Percentiles rank a stretch among this genome's conserved stretches.
Evolutionary conservation across 2,329 filamentous ascomycete genomes (phyloP).

Genomic region (Beauveria caledonica): DNA sequence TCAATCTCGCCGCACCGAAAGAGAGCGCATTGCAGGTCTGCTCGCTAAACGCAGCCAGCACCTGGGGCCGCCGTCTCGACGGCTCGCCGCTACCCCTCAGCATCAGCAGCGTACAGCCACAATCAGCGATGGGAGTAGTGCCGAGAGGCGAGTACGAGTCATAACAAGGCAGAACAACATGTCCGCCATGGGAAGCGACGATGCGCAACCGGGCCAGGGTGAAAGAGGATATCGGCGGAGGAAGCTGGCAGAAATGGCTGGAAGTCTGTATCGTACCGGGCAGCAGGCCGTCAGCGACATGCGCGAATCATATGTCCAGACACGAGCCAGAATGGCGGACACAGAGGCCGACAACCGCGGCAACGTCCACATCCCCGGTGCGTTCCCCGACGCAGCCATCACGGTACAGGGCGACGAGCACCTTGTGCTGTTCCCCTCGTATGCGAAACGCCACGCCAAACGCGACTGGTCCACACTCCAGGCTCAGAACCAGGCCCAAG

Average conservation of each 20-base stretch:
- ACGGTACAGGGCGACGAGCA: slow-evolving; percentile 75
- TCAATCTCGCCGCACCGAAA: slow-evolving; percentile 46
- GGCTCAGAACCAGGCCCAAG: slow-evolving; percentile 18
- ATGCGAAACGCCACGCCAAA: slow-evolving; percentile 66
- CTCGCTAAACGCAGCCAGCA: slow-evolving; percentile 34
- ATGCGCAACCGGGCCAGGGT: slow-evolving; percentile 23
- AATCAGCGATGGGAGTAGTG: slow-evolving; percentile 25
- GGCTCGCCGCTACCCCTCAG: slow-evolving; percentile 21
- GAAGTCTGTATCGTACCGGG: slow-evolving; percentile 47
- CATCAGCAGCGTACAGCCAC: slow-evolving; percentile 12
- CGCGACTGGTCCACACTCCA: slow-evolving; percentile 27
- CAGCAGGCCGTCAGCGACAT: slow-evolving; percentile 51
- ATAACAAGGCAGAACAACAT: slow-evolving; percentile 21
- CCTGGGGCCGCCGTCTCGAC: slow-evolving; percentile 34
- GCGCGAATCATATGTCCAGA: slow-evolving; percentile 50
- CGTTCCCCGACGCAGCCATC: slow-evolving; percentile 80
- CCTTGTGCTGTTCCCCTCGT: slow-evolving; percentile 92
- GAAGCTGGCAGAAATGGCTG: slow-evolving; percentile 62
- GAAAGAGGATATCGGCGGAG: slow-evolving; percentile 67
- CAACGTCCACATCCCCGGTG: slow-evolving; percentile 52
- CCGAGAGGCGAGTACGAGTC: slow-evolving; percentile 19
- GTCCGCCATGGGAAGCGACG: slow-evolving; percentile 19
- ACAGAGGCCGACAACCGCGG: slow-evolving; percentile 21
- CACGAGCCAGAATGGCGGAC: slow-evolving; percentile 29
- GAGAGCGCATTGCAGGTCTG: slow-evolving; percentile 37